These are phyloP conservation scores for Orbilia javanica DNA, from an alignment of 2,329 filamentous ascomycete species.

Conservation along the genomic window DNA sequence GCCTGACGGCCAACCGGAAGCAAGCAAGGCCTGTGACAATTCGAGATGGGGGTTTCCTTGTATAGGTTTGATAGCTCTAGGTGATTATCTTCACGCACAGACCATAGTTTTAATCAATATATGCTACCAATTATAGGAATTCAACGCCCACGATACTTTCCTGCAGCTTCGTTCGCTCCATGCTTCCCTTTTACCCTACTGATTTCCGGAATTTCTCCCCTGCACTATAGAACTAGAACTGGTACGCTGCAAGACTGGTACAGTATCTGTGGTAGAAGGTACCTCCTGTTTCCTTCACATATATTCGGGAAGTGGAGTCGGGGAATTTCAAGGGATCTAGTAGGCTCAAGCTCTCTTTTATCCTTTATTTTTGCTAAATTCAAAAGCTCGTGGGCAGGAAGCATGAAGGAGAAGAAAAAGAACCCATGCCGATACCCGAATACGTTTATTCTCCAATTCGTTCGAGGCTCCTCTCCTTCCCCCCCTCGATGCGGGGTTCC, in stretches of 20 bases:
- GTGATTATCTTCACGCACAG: slow-evolving; percentile 29
- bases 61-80: background rate
- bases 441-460: slow-evolving; percentile 26
- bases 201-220: slow-evolving; percentile 45
- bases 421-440: slow-evolving; percentile 54
- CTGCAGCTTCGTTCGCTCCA: slow-evolving; percentile 30
- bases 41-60: slow-evolving; percentile 24
- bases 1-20: slow-evolving; percentile 37
- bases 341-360: slow-evolving; percentile 37
- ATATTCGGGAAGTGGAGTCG: slow-evolving; percentile 58
- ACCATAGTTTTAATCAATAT: slow-evolving; percentile 47
- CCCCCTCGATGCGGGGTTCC: slow-evolving; percentile 40
- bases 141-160: slow-evolving; percentile 37
- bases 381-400: slow-evolving; percentile 33
- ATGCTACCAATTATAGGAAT: slow-evolving; percentile 37
- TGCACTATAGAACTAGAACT: slow-evolving; percentile 17
- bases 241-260: slow-evolving; percentile 6
- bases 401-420: background rate
- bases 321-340: slow-evolving; percentile 53
- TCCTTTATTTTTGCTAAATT: slow-evolving; percentile 56
- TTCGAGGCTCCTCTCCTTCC: slow-evolving; percentile 3
- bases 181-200: slow-evolving; percentile 48
- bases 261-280: slow-evolving; percentile 8
- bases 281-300: slow-evolving; percentile 19
- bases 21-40: slow-evolving; percentile 5